Base-by-base conservation (phyloP, 352 stramenopile species). In the Globisporangium radiosum region DNA sequence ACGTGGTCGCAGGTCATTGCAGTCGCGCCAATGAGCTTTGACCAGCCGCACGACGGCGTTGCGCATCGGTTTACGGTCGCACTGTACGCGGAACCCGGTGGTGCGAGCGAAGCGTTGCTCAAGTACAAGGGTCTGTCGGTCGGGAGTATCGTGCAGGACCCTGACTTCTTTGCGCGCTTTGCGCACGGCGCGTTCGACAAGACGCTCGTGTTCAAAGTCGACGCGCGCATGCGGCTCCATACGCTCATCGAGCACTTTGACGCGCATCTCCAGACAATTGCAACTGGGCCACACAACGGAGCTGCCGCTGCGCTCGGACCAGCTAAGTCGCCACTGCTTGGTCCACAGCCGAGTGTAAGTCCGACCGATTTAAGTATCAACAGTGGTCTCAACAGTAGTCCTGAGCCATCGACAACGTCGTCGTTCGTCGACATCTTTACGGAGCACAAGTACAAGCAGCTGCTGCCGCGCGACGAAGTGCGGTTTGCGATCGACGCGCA, bases 51-150 rank as follows among this genome's bases (percentile, higher is more conserved):
- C n/a, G 69, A 66, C 25, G 62, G 63, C n/a, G 63, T 64, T 33
- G 66, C 67, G 3, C 76, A 78, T 54, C 69, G 66, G 15, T 81
- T 88, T 36, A 76, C 77, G 0, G 69, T 89, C 11, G 83, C 81
- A 0, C 65, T 93, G 33, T 93, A 93, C 38, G 76, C 78, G 19
- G 81, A 93, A 54, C 73, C 83, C 7, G 76, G 71, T 37, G 71
- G 66, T 5, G 73, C 78, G 3, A 86, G 73, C 54, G 79, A 89
- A 50, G 70, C 70, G 15, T 62, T 93, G 47, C 69, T 93, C 37
- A 90, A 88, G 68, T 93, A 89, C 67, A 93, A 93, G 61, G 83
- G 83, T 0, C 59, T 91, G 10, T 91, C 81, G 0, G 74, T 91
- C 9, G 83, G 83, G 10, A 91, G 83, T 55, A 87, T 93, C 44